These are phyloP conservation scores for Aspergillus conjunctus DNA, from an alignment of 495 filamentous ascomycete genomes.

Conservation along the genomic window DNA sequence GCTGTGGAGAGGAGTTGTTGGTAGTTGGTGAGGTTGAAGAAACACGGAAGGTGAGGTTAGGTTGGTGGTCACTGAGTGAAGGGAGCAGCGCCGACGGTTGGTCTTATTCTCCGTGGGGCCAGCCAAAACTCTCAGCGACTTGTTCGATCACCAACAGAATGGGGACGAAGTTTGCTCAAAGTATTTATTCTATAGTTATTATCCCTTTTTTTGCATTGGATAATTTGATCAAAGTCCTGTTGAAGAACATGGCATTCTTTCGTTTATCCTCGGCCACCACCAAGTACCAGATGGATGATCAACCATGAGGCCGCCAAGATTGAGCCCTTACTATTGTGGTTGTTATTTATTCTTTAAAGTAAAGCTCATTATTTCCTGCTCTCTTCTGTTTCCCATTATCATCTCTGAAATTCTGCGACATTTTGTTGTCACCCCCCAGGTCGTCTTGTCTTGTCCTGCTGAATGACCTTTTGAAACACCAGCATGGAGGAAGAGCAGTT, in stretches of 20 bases:
- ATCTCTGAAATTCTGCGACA: too few relatives aligned
- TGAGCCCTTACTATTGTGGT: background rate
- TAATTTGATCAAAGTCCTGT: too few relatives aligned
- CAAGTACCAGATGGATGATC: background rate
- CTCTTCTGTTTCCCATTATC: too few relatives aligned
- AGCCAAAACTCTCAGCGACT: constrained; percentile 13
- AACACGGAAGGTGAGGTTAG: constrained; percentile 7
- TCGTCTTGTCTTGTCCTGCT: background rate
- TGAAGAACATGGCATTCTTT: too few relatives aligned
- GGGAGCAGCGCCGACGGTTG: constrained; percentile 23
- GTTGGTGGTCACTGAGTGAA: background rate
- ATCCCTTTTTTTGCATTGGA: too few relatives aligned
- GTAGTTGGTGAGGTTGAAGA: background rate
- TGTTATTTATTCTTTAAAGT: background rate
- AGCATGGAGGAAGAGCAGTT: too few relatives aligned
- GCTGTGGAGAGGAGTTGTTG: background rate
- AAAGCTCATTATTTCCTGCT: too few relatives aligned
- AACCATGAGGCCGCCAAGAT: background rate
- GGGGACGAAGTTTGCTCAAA: too few relatives aligned
- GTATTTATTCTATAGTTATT: too few relatives aligned
- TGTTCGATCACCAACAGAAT: background rate
- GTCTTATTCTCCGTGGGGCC: constrained; percentile 29
- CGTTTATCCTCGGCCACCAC: background rate
- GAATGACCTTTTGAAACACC: background rate
- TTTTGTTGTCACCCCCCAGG: too few relatives aligned